These are phyloP conservation scores for Caloboletus firmus DNA, from an alignment of 1,284 basidiomycete genomes.

Conservation along the genomic window DNA sequence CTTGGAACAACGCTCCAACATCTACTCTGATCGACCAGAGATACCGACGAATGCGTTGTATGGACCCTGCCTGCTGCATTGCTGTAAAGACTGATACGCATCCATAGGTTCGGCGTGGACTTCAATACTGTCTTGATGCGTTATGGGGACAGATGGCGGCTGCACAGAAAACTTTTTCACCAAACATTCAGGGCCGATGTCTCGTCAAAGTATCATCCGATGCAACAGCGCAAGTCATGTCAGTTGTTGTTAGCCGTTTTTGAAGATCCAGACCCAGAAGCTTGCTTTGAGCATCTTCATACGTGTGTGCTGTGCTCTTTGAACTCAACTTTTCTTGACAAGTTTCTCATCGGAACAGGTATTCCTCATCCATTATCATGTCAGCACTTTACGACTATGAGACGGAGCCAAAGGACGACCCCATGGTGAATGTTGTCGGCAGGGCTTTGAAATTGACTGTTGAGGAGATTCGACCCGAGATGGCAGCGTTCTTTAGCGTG, in stretches of 20 bases:
- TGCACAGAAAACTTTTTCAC: constrained; percentile 22
- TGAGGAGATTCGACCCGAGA: constrained; percentile 21
- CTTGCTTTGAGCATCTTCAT: constrained; percentile 16
- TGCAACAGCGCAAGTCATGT: constrained; percentile 21
- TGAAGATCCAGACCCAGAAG: constrained; percentile 8
- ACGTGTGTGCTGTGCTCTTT: background rate
- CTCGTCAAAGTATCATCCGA: constrained; percentile 15
- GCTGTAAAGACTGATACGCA: background rate
- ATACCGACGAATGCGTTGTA: constrained; percentile 22
- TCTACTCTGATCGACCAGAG: constrained; percentile 24
- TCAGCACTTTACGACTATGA: constrained; percentile 26
- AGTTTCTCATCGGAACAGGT: constrained; percentile 7
- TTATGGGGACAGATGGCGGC: constrained; percentile 24
- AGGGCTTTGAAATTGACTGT: constrained; percentile 19
- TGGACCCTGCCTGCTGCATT: constrained; percentile 67
- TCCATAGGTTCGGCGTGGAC: constrained; percentile 26
- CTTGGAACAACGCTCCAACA: constrained; percentile 21
- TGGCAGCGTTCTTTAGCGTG: constrained; percentile 16
- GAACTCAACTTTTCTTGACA: background rate
- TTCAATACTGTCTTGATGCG: constrained; percentile 24
- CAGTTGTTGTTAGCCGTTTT: constrained; percentile 16
- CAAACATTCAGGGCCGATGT: constrained; percentile 20
- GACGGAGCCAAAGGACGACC: constrained; percentile 12
- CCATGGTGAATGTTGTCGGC: constrained; percentile 16
- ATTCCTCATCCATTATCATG: constrained; percentile 27